Percentiles rank a stretch among this genome's conserved stretches.
These are phyloP conservation scores for Fusarium illudens DNA, from an alignment of 2,329 filamentous ascomycete species.

Conservation along the genomic window DNA sequence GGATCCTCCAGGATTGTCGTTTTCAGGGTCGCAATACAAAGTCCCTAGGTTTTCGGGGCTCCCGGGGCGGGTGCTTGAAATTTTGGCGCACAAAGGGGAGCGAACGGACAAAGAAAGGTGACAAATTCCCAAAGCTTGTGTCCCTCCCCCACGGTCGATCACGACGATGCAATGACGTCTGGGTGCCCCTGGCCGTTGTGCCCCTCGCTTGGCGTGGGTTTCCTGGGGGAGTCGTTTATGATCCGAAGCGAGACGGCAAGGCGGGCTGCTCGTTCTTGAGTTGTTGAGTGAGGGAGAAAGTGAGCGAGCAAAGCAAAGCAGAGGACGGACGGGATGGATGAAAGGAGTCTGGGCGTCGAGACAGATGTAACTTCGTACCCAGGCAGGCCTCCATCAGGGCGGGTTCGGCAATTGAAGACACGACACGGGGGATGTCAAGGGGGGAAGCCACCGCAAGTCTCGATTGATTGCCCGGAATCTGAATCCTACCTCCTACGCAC, in stretches of 20 bases:
- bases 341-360: background rate
- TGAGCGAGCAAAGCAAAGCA: background rate
- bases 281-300: background rate
- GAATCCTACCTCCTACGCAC: background rate
- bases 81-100: background rate
- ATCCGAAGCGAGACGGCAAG: background rate
- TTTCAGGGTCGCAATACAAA: background rate
- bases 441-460: constrained; percentile 3
- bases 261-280: background rate
- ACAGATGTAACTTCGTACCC: background rate
- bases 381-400: background rate
- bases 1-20: background rate
- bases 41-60: constrained; percentile 10
- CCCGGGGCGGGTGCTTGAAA: background rate
- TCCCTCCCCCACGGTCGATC: constrained; percentile 3
- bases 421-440: background rate
- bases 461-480: background rate
- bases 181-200: background rate
- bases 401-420: background rate
- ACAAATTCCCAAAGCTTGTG: constrained; percentile 3
- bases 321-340: background rate
- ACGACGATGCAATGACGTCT: background rate
- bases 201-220: constrained; percentile 3
- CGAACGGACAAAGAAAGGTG: constrained; percentile 13
- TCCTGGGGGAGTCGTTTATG: background rate